Percentiles rank a stretch among this genome's conserved stretches.
Conservation (phyloP, 2,329 filamentous ascomycete species). For the Diaporthe vaccinii region DNA sequence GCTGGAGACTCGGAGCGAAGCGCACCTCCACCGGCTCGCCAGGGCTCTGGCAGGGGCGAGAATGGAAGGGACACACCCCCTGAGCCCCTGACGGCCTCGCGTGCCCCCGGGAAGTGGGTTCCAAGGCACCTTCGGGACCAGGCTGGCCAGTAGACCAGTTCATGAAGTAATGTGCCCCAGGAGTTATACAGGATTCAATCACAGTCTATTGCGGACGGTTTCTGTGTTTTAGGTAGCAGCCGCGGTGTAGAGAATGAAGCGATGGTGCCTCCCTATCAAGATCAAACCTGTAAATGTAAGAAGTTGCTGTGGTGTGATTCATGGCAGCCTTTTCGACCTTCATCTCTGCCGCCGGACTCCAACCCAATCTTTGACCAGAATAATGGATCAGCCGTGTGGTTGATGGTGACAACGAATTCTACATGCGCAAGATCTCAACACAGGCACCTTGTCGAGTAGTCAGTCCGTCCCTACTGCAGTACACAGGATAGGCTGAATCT, state of each 20-base stretch:
- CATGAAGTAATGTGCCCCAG: slow-evolving; percentile 33
- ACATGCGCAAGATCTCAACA: neutral
- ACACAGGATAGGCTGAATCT: neutral
- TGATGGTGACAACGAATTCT: neutral
- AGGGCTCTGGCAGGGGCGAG: slow-evolving; percentile 58
- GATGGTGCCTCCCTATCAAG: slow-evolving; percentile 23
- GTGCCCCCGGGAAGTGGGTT: slow-evolving; percentile 71
- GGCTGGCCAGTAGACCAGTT: slow-evolving; percentile 35
- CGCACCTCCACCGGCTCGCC: slow-evolving; percentile 53
- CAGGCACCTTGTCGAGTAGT: neutral
- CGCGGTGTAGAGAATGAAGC: slow-evolving; percentile 37
- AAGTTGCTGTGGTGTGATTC: slow-evolving; percentile 31
- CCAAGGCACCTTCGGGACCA: slow-evolving; percentile 55
- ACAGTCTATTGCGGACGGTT: slow-evolving; percentile 33
- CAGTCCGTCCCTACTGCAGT: too few species aligned
- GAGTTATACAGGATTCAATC: slow-evolving; percentile 33
- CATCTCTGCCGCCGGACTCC: neutral
- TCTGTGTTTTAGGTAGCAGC: slow-evolving; percentile 37
- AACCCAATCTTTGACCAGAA: neutral
- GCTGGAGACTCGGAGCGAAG: slow-evolving; percentile 42
- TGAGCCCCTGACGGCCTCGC: slow-evolving; percentile 66
- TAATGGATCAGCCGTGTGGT: too few species aligned
- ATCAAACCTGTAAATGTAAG: slow-evolving; percentile 36
- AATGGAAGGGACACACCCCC: slow-evolving; percentile 56
- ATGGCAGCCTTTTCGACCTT: neutral